phyloP scores from a whole-genome alignment of 2,329 filamentous ascomycete genomes.

The Xylariales sp. region DNA sequence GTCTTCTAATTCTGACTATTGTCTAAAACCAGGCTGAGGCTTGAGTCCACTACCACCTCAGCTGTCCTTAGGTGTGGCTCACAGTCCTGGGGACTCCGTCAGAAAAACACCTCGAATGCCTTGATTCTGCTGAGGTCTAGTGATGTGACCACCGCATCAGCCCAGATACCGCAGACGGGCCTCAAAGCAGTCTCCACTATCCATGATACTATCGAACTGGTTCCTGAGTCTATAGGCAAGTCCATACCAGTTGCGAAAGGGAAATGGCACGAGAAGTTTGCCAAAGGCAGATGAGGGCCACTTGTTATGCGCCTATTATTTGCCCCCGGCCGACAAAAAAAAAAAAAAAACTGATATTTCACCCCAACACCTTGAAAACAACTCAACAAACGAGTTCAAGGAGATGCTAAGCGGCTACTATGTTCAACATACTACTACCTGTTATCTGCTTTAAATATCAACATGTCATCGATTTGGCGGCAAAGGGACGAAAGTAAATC shows the following conservation, averaged over 20 bases:
- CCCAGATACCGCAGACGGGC: constrained; percentile 49
- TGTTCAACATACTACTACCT: background rate
- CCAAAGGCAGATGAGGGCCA: constrained; percentile 54
- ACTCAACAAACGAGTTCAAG: background rate
- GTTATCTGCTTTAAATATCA: background rate
- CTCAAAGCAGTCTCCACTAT: constrained; percentile 65
- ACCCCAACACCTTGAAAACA: background rate
- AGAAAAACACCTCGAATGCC: constrained; percentile 76
- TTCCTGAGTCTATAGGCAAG: constrained; percentile 55
- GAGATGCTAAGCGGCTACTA: background rate
- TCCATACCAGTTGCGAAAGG: constrained; percentile 54
- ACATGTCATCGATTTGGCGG: background rate
- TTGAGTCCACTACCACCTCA: constrained; percentile 62
- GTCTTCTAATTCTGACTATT: constrained; percentile 5
- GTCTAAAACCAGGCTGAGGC: constrained; percentile 55
- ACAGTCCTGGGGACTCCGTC: constrained; percentile 68
- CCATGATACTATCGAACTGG: constrained; percentile 72
- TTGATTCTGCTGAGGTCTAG: constrained; percentile 64
- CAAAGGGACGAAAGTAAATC: background rate
- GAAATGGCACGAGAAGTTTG: constrained; percentile 72
- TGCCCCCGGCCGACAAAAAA: background rate
- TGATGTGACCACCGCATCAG: constrained; percentile 30
- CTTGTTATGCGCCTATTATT: background rate
- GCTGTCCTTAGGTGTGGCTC: constrained; percentile 64
- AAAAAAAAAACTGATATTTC: constrained; percentile 11